Percentiles rank a stretch among this genome's conserved stretches.
Evolutionary conservation across 2,329 filamentous ascomycete species (phyloP).

Genomic region (Penicillium sp.): DNA sequence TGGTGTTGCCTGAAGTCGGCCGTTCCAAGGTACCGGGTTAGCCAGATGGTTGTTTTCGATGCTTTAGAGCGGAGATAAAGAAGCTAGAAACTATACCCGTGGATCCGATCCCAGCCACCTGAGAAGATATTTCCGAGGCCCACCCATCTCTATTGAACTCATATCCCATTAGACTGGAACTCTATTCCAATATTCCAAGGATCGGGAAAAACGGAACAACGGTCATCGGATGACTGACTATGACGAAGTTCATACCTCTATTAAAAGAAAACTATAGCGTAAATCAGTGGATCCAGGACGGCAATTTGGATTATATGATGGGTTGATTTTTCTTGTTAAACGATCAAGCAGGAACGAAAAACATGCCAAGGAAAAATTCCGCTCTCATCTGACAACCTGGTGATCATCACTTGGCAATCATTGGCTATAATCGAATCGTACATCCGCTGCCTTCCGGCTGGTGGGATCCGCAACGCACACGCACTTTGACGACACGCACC

Average conservation of each 20-base stretch:
- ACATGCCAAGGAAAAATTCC: not conserved
- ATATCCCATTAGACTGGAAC: no score
- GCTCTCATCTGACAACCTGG: not conserved
- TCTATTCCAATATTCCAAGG: not conserved
- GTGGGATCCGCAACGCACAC: constrained; percentile 11
- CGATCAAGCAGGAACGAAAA: not conserved
- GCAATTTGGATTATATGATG: not conserved
- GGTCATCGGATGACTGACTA: not conserved
- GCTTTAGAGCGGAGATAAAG: no score
- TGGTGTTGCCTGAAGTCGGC: not conserved
- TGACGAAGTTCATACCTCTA: not conserved
- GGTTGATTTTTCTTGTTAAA: not conserved
- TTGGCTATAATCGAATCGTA: constrained; percentile 11
- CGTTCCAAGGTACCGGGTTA: no score
- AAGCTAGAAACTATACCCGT: no score
- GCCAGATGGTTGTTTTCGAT: no score
- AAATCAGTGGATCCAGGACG: not conserved
- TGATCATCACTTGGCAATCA: constrained; percentile 7
- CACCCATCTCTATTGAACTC: no score
- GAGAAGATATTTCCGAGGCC: no score
- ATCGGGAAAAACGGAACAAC: not conserved
- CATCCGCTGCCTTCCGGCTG: constrained; percentile 1
- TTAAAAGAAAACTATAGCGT: not conserved
- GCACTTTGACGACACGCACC: constrained; percentile 16
- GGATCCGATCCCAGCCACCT: no score